Percentiles rank a stretch among this genome's conserved stretches.
Conservation (phyloP, 1,284 basidiomycete species). For the Irpex sp. region DNA sequence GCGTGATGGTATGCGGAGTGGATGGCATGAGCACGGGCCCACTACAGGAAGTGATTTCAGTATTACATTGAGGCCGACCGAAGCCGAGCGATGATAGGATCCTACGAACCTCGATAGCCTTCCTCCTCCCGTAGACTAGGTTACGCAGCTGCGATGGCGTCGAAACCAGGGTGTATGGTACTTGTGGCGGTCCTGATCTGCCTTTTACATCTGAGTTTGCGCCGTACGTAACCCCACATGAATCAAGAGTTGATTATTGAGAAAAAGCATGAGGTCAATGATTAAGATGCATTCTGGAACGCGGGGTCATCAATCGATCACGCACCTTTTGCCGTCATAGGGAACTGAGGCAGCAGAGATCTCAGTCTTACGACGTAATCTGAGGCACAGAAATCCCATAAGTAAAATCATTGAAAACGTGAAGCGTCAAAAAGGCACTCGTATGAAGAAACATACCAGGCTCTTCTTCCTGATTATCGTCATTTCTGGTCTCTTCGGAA, state of each 20-base stretch:
- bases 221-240: neutral
- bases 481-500: neutral
- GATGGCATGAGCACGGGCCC: constrained; percentile 57
- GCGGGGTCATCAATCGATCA: constrained; percentile 3
- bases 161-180: constrained; percentile 55
- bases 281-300: neutral
- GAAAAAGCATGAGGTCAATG: neutral
- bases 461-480: constrained; percentile 14
- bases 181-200: constrained; percentile 25
- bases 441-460: neutral
- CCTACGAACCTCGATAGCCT: constrained; percentile 61
- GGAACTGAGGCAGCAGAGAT: constrained; percentile 46
- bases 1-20: constrained; percentile 42
- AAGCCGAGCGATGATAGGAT: neutral
- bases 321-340: constrained; percentile 59
- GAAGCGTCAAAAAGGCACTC: neutral
- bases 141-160: constrained; percentile 40
- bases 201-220: constrained; percentile 34
- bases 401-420: neutral
- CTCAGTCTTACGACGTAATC: constrained; percentile 40
- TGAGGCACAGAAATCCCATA: constrained; percentile 18
- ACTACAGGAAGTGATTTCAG: constrained; percentile 28
- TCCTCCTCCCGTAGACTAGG: constrained; percentile 55
- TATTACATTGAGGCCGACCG: neutral
- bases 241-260: neutral